These are phyloP conservation scores for Neodidymelliopsis sp. DNA, from an alignment of 2,329 filamentous ascomycete genomes.

Conservation along the genomic window DNA sequence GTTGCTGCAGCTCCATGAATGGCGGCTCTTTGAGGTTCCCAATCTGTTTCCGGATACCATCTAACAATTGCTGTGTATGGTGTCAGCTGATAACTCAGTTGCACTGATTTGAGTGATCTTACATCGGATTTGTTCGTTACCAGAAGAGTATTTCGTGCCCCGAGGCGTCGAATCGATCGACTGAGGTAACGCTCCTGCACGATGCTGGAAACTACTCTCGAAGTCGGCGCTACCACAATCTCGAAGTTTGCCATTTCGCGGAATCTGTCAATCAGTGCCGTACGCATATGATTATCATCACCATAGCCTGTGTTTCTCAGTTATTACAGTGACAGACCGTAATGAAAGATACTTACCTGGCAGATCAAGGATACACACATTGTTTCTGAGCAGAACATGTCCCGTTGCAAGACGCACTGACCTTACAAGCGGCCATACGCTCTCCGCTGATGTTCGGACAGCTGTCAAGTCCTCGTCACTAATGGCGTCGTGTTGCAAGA, in stretches of 20 bases:
- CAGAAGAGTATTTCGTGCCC: constrained; percentile 14
- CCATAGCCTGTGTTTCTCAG: constrained; percentile 20
- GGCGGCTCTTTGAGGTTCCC: background rate
- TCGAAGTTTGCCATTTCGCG: constrained; percentile 21
- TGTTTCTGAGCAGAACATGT: constrained; percentile 15
- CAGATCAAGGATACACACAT: constrained; percentile 18
- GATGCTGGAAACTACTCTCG: constrained; percentile 6
- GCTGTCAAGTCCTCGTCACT: constrained; percentile 7
- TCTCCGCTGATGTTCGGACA: background rate
- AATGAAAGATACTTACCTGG: constrained; percentile 16
- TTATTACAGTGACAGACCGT: background rate
- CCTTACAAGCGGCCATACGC: constrained; percentile 22
- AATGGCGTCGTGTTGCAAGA: background rate
- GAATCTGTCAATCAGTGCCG: constrained; percentile 15
- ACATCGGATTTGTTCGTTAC: constrained; percentile 25
- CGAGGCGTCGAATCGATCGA: constrained; percentile 12
- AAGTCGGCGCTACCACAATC: constrained; percentile 18
- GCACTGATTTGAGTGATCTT: background rate
- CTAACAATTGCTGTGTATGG: background rate
- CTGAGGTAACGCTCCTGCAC: constrained; percentile 10
- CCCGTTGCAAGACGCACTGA: constrained; percentile 16
- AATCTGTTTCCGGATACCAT: background rate
- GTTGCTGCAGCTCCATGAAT: background rate
- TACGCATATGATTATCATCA: constrained; percentile 24
- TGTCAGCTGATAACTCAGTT: background rate